Evolutionary conservation across 176 grass and related monocot species (phyloP).

Genomic region (Musa acuminata): DNA sequence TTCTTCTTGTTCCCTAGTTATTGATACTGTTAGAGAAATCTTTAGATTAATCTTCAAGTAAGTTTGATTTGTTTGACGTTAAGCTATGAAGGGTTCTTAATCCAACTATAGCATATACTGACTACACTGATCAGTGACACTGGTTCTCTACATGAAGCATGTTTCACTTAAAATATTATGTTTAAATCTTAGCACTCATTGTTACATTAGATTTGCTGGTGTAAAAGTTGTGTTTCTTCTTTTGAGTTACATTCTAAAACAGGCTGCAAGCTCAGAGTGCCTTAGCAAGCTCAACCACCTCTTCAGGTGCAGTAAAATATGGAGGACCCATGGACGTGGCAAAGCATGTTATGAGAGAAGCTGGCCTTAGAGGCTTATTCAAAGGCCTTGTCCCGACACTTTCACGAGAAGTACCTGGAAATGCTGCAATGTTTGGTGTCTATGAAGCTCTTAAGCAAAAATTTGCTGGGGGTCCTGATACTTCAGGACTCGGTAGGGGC

Average conservation of each 20-base stretch:
- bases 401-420: constrained; percentile 60
- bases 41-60: too few relatives aligned
- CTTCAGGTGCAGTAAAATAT: constrained; percentile 43
- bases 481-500: constrained; percentile 44
- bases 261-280: constrained; percentile 80
- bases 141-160: too few relatives aligned
- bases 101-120: too few relatives aligned
- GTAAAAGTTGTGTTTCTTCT: background rate
- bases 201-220: background rate
- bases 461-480: constrained; percentile 45
- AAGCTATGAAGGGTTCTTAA: too few relatives aligned
- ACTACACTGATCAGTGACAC: too few relatives aligned
- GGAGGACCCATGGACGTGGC: constrained; percentile 60
- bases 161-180: too few relatives aligned
- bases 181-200: background rate
- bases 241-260: constrained; percentile 1
- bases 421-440: constrained; percentile 67
- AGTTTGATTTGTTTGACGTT: too few relatives aligned
- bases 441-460: constrained; percentile 50
- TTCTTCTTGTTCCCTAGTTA: too few relatives aligned
- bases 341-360: constrained; percentile 48
- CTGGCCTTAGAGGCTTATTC: constrained; percentile 43
- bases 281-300: constrained; percentile 11
- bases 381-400: constrained; percentile 53
- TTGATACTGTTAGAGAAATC: too few relatives aligned